Evolutionary conservation across 108 stramenopile genomes (phyloP).

Genomic region (Phaeodactylum tricornutum): DNA sequence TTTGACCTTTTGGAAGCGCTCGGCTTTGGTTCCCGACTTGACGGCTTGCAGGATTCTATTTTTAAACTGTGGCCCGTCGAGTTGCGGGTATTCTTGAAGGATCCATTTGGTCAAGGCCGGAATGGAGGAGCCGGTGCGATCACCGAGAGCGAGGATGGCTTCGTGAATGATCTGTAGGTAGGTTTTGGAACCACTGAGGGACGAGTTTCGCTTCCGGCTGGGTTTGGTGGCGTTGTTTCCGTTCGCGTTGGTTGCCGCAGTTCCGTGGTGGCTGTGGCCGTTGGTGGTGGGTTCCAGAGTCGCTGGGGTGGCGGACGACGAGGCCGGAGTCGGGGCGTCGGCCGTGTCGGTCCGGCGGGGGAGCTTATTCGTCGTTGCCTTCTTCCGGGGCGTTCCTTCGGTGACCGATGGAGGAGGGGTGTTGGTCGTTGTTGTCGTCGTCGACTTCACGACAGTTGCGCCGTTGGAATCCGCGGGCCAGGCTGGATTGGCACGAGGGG

Average conservation of each 20-base stretch:
- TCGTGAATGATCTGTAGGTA: slow-evolving; percentile 57
- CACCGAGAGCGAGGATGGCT: slow-evolving; percentile 61
- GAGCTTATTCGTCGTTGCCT: too few species aligned
- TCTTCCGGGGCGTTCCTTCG: too few species aligned
- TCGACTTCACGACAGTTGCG: too few species aligned
- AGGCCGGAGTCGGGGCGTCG: too few species aligned
- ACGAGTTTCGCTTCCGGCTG: not conserved
- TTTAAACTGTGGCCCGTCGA: slow-evolving; percentile 26
- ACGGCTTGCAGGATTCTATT: slow-evolving; percentile 36
- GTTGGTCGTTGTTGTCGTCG: too few species aligned
- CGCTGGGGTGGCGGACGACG: too few species aligned
- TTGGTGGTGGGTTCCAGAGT: too few species aligned
- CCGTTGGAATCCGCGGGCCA: too few species aligned
- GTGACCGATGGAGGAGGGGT: too few species aligned
- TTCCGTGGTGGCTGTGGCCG: too few species aligned
- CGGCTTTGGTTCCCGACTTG: slow-evolving; percentile 50
- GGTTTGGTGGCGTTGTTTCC: not conserved
- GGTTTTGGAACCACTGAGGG: slow-evolving; percentile 3
- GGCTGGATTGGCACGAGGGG: too few species aligned
- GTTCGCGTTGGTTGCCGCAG: slow-evolving; percentile 2
- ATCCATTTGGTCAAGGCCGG: slow-evolving; percentile 68
- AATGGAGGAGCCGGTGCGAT: slow-evolving; percentile 60
- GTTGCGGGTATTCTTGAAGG: slow-evolving; percentile 28
- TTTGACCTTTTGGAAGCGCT: slow-evolving; percentile 57
- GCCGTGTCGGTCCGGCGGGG: too few species aligned